These are phyloP conservation scores for Erigeron philadelphicus DNA, from an alignment of 140 eudicot genomes.

Conservation along the genomic window DNA sequence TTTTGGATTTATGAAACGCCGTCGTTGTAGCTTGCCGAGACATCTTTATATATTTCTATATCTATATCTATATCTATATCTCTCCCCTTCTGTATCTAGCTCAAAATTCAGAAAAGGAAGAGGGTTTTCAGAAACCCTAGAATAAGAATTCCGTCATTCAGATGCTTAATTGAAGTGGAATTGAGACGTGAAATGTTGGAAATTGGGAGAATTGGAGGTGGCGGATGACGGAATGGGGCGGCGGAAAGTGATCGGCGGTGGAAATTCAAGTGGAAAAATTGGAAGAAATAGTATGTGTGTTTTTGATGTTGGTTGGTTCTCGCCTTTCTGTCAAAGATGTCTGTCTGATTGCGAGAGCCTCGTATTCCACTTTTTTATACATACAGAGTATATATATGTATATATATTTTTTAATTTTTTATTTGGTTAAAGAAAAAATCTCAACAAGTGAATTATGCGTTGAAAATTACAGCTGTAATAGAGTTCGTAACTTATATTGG, in stretches of 20 bases:
- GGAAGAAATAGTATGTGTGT: neutral
- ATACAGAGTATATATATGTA: too few species aligned
- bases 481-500: too few species aligned
- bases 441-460: too few species aligned
- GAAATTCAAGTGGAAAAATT: conserved; percentile 23
- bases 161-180: conserved; percentile 4
- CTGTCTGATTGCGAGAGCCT: too few species aligned
- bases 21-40: conserved; percentile 65
- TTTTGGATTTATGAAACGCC: conserved; percentile 75
- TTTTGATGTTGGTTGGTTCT: too few species aligned
- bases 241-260: conserved; percentile 33
- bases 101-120: conserved; percentile 19
- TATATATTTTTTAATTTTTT: too few species aligned
- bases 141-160: conserved; percentile 25
- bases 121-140: conserved; percentile 38
- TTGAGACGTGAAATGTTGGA: neutral
- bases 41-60: conserved; percentile 31
- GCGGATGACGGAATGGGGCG: conserved; percentile 2
- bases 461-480: too few species aligned
- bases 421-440: too few species aligned
- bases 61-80: too few species aligned
- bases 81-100: conserved; percentile 19
- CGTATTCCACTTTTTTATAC: too few species aligned
- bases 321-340: too few species aligned
- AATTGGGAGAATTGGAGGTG: conserved; percentile 5